These are phyloP conservation scores for Podospora didyma DNA, from an alignment of 495 filamentous ascomycete genomes.

Conservation along the genomic window DNA sequence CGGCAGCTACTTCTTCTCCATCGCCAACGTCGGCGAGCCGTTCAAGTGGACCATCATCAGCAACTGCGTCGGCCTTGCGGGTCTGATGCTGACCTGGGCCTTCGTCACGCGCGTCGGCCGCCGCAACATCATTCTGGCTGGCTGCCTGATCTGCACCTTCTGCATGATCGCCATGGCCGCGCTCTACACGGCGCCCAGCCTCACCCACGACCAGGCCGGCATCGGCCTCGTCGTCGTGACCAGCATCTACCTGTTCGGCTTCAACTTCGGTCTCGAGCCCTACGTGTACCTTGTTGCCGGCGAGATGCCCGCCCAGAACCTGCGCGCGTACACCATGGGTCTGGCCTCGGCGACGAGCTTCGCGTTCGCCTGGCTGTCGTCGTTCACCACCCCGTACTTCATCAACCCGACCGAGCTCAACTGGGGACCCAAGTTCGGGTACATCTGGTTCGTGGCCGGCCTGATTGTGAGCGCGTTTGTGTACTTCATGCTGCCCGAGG, in stretches of 20 bases:
- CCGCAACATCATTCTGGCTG: conserved; percentile 44
- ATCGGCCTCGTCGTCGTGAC: conserved; percentile 49
- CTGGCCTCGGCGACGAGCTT: conserved; percentile 47
- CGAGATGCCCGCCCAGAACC: conserved; percentile 47
- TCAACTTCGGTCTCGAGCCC: conserved; percentile 43
- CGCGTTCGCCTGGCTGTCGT: conserved; percentile 49
- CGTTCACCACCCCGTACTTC: conserved; percentile 56
- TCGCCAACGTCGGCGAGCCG: background rate
- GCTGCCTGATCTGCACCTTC: conserved; percentile 45
- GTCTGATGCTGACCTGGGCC: conserved; percentile 45
- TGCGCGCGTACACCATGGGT: conserved; percentile 50
- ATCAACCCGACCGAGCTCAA: conserved; percentile 52
- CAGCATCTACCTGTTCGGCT: conserved; percentile 47
- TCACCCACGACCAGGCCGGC: conserved; percentile 34
- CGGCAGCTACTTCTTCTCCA: background rate
- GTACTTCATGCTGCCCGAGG: conserved; percentile 39
- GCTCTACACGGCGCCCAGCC: conserved; percentile 43
- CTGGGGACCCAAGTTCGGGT: conserved; percentile 54
- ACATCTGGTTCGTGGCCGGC: conserved; percentile 43
- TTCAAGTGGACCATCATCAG: conserved; percentile 30
- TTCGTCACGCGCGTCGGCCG: conserved; percentile 49
- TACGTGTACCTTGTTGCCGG: conserved; percentile 56
- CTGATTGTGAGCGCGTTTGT: background rate
- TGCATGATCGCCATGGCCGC: conserved; percentile 45
- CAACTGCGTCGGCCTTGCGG: conserved; percentile 45